A percentile compares a stretch with the other conserved stretches of the same genome.
Conservation (phyloP, 495 filamentous ascomycete species). For the Elasticomyces elasticus region DNA sequence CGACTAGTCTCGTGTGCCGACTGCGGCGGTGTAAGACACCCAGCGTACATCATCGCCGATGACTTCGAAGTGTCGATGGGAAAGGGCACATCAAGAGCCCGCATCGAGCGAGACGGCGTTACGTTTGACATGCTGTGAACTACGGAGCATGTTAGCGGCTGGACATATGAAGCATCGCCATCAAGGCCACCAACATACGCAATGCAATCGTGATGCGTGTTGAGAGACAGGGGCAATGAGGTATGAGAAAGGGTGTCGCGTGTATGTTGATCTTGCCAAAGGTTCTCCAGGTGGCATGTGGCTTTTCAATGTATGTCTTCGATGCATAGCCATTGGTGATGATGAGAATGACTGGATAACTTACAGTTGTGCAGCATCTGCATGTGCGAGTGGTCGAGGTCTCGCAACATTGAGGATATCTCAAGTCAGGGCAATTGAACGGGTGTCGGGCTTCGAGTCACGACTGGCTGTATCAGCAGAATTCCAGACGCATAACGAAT, state of each 20-base stretch:
- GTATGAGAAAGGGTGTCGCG: background rate
- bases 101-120: background rate
- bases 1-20: constrained; percentile 20
- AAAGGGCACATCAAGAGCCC: constrained; percentile 2
- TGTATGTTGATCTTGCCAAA: constrained; percentile 1
- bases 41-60: background rate
- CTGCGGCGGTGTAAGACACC: constrained; percentile 14
- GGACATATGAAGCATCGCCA: background rate
- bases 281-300: constrained; percentile 11
- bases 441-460: constrained; percentile 12
- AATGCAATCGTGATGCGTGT: background rate
- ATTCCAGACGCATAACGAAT: constrained; percentile 12
- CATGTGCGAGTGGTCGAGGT: background rate
- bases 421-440: constrained; percentile 12
- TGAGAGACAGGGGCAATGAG: background rate
- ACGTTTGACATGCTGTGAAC: constrained; percentile 9
- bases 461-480: constrained; percentile 15
- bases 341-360: constrained; percentile 1
- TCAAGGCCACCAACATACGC: background rate
- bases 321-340: constrained; percentile 5
- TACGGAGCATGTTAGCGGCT: constrained; percentile 6
- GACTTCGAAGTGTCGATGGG: constrained; percentile 13
- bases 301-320: constrained; percentile 11
- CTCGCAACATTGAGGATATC: background rate
- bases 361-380: constrained; percentile 17